Percentiles rank a stretch among this genome's conserved stretches.
Conservation (phyloP, 331 rosid species). For the Phaseolus coccineus region DNA sequence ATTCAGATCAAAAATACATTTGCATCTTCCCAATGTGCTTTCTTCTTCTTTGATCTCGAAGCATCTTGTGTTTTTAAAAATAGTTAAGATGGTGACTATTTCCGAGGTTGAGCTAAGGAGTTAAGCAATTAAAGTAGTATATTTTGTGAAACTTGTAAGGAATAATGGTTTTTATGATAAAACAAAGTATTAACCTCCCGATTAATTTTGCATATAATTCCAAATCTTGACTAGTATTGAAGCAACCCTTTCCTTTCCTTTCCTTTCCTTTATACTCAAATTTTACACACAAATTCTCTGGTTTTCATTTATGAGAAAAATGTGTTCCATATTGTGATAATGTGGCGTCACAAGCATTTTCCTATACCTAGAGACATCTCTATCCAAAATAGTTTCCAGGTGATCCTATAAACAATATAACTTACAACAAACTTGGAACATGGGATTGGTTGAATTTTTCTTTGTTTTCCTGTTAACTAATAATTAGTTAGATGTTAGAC, state of each 20-base stretch:
- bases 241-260: constrained; percentile 39
- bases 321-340: neutral
- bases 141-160: constrained; percentile 9
- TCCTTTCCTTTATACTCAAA: neutral
- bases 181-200: neutral
- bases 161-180: constrained; percentile 19
- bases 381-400: constrained; percentile 41
- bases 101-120: constrained; percentile 3
- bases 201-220: constrained; percentile 12
- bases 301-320: neutral
- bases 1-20: neutral
- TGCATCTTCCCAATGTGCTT: neutral
- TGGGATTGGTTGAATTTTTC: constrained; percentile 17
- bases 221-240: constrained; percentile 17
- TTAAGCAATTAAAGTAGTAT: constrained; percentile 2
- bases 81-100: constrained; percentile 9
- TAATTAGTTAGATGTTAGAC: constrained; percentile 26
- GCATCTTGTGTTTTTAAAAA: constrained; percentile 25
- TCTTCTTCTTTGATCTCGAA: constrained; percentile 27
- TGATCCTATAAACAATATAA: constrained; percentile 33
- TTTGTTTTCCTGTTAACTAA: constrained; percentile 6
- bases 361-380: constrained; percentile 18
- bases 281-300: neutral
- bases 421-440: constrained; percentile 2
- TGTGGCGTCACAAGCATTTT: neutral